These are phyloP conservation scores for Monosporascus sp. DNA, from an alignment of 2,329 filamentous ascomycete species.

Conservation along the genomic window DNA sequence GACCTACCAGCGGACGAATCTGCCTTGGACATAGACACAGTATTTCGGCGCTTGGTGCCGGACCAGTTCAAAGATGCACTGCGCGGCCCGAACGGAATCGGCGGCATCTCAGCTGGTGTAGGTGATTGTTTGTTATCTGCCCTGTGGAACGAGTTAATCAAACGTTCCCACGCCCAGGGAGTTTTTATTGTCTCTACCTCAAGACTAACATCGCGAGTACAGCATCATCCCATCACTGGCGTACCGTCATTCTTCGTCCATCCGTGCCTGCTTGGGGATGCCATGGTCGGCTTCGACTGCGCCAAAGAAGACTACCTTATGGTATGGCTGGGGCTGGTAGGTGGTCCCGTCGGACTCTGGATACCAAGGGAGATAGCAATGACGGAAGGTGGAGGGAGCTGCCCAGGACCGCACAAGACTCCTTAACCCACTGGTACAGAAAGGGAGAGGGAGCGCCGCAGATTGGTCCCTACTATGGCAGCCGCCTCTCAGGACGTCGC, in stretches of 20 bases:
- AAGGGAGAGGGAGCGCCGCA: too few species aligned
- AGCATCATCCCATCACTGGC: slow-evolving; percentile 80
- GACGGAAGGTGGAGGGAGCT: slow-evolving; percentile 19
- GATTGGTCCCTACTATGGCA: too few species aligned
- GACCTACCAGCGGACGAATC: slow-evolving; percentile 50
- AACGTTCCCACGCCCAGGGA: slow-evolving; percentile 22
- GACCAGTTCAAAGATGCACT: slow-evolving; percentile 57
- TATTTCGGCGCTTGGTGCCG: slow-evolving; percentile 68
- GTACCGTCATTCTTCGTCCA: slow-evolving; percentile 85
- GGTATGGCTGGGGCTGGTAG: slow-evolving; percentile 85
- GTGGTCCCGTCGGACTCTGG: slow-evolving; percentile 72
- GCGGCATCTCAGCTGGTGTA: slow-evolving; percentile 73
- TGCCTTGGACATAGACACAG: slow-evolving; percentile 58
- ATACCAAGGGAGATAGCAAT: slow-evolving; percentile 65
- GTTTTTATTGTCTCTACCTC: slow-evolving; percentile 34
- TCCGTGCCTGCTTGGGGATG: slow-evolving; percentile 81
- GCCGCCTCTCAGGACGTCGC: neutral
- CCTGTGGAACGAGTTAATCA: slow-evolving; percentile 28
- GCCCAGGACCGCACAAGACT: slow-evolving; percentile 4
- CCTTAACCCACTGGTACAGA: neutral
- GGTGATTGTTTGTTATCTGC: slow-evolving; percentile 35
- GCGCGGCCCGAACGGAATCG: slow-evolving; percentile 57
- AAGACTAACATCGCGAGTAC: slow-evolving; percentile 25
- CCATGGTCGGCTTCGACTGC: slow-evolving; percentile 63
- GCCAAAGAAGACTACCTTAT: slow-evolving; percentile 68